Percentiles rank a stretch among this genome's conserved stretches.
Evolutionary conservation across 73 alveolate genomes (phyloP).

Genomic region (Symbiodinium natans): DNA sequence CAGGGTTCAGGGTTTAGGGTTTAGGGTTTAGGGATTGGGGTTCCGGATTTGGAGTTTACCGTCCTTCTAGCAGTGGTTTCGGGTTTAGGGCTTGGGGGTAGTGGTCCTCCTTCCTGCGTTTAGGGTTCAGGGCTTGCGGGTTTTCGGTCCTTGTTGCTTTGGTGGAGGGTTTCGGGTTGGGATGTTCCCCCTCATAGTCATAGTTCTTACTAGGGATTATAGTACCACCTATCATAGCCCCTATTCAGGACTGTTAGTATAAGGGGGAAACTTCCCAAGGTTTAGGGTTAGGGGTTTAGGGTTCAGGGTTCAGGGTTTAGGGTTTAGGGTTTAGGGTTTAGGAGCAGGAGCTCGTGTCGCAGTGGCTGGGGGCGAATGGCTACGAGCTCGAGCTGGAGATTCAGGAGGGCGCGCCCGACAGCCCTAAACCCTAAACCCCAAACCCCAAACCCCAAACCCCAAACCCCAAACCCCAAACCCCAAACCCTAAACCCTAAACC

Average conservation of each 20-base stretch:
- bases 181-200: too few relatives aligned
- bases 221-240: too few relatives aligned
- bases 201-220: too few relatives aligned
- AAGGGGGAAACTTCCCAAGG: too few relatives aligned
- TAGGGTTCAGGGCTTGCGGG: too few relatives aligned
- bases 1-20: neutral
- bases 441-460: neutral
- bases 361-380: constrained; percentile 37
- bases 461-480: neutral
- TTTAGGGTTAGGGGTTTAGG: neutral
- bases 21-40: neutral
- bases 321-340: neutral
- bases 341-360: neutral
- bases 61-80: too few relatives aligned
- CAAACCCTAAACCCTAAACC: neutral
- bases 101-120: too few relatives aligned
- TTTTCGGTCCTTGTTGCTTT: too few relatives aligned
- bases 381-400: constrained; percentile 22
- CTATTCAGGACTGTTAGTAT: too few relatives aligned
- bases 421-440: too few relatives aligned
- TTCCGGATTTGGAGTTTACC: neutral
- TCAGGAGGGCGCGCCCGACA: neutral
- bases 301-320: neutral
- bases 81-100: neutral
- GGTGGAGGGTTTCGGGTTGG: too few relatives aligned